These are phyloP conservation scores for Phytophthora tubulina DNA, from an alignment of 352 stramenopile species.

Conservation along the genomic window DNA sequence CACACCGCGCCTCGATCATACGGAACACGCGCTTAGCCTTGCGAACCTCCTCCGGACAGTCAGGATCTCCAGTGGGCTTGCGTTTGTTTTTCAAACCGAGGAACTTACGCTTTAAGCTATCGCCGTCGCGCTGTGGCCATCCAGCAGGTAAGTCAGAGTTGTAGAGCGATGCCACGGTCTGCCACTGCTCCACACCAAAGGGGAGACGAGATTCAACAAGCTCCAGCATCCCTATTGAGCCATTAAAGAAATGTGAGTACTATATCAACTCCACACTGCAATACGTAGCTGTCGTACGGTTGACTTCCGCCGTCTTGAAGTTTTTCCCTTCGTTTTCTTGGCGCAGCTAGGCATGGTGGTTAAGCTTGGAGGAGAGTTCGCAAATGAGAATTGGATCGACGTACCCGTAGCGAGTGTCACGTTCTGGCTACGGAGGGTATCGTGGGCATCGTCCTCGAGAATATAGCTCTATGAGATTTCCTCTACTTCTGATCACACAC, in stretches of 20 bases:
- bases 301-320: neutral
- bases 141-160: constrained; percentile 12
- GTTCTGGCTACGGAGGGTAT: too few species aligned
- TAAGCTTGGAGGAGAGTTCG: too few species aligned
- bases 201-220: neutral
- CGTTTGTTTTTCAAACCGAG: constrained; percentile 10
- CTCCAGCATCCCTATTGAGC: neutral
- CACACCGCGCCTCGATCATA: constrained; percentile 3
- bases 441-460: too few species aligned
- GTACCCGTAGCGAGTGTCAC: too few species aligned
- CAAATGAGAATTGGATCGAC: too few species aligned
- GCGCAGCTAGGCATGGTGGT: neutral
- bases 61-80: constrained; percentile 10
- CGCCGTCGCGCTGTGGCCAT: constrained; percentile 11
- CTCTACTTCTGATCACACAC: too few species aligned
- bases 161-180: neutral
- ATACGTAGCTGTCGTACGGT: neutral
- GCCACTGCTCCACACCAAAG: neutral
- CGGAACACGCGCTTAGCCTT: constrained; percentile 1
- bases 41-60: neutral
- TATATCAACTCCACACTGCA: neutral
- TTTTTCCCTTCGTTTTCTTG: neutral
- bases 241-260: neutral
- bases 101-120: constrained; percentile 11
- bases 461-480: too few species aligned